Base-by-base conservation (phyloP, 176 grass and related monocot genomes). In the Bolboschoenus planiculmis region DNA sequence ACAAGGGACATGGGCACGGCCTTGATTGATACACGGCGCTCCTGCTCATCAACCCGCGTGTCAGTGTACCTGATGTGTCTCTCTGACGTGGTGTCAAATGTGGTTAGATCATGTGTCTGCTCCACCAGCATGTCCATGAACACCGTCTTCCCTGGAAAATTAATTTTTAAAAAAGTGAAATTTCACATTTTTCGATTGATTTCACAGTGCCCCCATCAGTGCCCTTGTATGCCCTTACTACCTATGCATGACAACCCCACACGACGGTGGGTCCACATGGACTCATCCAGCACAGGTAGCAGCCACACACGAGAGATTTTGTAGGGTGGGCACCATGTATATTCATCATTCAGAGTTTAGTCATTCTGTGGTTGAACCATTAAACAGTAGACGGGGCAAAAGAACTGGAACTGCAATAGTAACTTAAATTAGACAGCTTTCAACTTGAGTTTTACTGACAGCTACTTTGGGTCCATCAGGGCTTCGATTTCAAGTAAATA, bases 71-170 rank as follows among this genome's bases (percentile, higher is more conserved):
- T 71, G 76, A 93, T 83, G 13, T 95, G 96, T 54, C 92, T 86
- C 92, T 98, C 96, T 56, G 87, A 91, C 56, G 89, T 91, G 4
- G 86, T 59, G 35, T 99, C 93, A 70, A 95, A 99, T 0, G 96
- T 99, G 81, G 78, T 90, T 43, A 99, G 87, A 46, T 99, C 89
- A 86, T 99, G 96, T 1, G 96, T 99, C 84, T 99, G 96, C 89
- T 99, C 96, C 61, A 99, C 90, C 56, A 99, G 89, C 96, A 99
- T 99, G 91, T 99, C 96, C 92, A 95, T 93, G 89, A 99, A 95
- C 47, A 95, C 86, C 34, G 96, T 99, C 80, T 99, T 99, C 18
- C 96, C 77, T 80, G 18, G n/a, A 80, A 56, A 80, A 36, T 11
- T 33, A 16, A 56, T 27, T 50, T 55, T 21, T n/a, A 37, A 37